Base-by-base conservation (phyloP, 306 rosid genomes). In the Myrica gale region DNA sequence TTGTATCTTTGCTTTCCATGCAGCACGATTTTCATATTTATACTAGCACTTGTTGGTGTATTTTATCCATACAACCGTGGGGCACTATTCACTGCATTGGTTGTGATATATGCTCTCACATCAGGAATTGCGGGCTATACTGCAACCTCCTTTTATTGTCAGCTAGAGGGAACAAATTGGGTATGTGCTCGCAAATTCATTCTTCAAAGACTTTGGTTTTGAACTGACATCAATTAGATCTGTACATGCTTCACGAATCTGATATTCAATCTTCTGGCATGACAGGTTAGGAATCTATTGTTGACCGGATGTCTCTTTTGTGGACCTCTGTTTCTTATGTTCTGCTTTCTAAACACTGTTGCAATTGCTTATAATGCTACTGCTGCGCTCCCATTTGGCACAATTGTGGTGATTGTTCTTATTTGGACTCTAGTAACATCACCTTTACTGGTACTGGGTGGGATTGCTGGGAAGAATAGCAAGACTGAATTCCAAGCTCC, bases 41-140 rank as follows among this genome's bases (percentile, higher is more conserved):
- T 90, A 68, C 84, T 94, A 39, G 98, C 97, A 0, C 96, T 94
- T 76, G 94, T 92, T 77, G 98, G 97, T 42, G 95, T 94, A 67
- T 94, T 94, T 78, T 92, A 94, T 83, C 97, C 98, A 0, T 92
- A 92, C 95, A 94, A 94, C 75, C 93, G 96, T 37, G 98, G 98
- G 41, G 95, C 97, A 19, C 65, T 94, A 3, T 91, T 86, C 65
- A 94, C 97, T 12, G 97, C 98, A 74, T 88, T 94, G 62, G 90
- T 94, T 71, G 97, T 91, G 75, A 90, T 91, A 71, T 91, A 94
- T 84, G 96, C 98, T 0, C 97, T 90, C 37, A 94, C 97, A 58
- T 94, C 98, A n/a, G 97, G 95, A 50, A 86, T 94, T 73, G 96
- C 98, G 2, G 98, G 98, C 72, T 92, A 92, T 47, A 77, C 82